These are phyloP conservation scores for Alternaria angustiovoidea DNA, from an alignment of 2,329 filamentous ascomycete genomes.

Conservation along the genomic window DNA sequence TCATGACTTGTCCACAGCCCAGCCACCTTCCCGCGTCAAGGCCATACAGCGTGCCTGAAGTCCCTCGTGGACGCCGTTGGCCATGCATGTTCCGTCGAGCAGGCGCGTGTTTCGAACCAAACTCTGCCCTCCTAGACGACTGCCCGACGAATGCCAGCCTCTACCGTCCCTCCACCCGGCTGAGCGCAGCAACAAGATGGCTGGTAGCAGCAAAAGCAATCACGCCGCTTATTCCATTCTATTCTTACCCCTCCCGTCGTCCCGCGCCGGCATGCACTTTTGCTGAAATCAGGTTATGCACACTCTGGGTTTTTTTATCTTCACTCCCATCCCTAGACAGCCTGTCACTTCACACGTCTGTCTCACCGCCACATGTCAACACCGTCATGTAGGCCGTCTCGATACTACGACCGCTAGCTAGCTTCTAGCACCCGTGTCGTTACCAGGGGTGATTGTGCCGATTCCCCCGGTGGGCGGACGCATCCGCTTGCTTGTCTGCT, in stretches of 20 bases:
- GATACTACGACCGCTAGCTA: conserved; percentile 4
- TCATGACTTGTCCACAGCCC: conserved; percentile 8
- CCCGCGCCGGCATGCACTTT: not conserved
- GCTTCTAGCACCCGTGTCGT: conserved; percentile 19
- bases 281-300: not conserved
- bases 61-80: conserved; percentile 20
- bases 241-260: conserved; percentile 11
- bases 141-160: conserved; percentile 15
- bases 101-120: conserved; percentile 8
- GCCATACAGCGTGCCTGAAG: conserved; percentile 14
- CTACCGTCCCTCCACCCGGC: conserved; percentile 5
- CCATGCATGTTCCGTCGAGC: conserved; percentile 11
- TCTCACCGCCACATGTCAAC: conserved; percentile 16
- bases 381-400: conserved; percentile 11
- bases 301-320: not conserved
- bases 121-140: conserved; percentile 3
- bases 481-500: conserved; percentile 19
- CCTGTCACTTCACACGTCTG: conserved; percentile 4
- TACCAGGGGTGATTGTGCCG: conserved; percentile 26
- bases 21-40: conserved; percentile 14
- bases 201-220: conserved; percentile 14
- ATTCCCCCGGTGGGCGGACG: conserved; percentile 18
- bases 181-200: conserved; percentile 6
- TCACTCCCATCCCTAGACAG: not conserved
- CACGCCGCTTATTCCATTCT: conserved; percentile 11